Evolutionary conservation across 2,329 filamentous ascomycete genomes (phyloP).

Genomic region (Berkeleyomyces rouxiae): DNA sequence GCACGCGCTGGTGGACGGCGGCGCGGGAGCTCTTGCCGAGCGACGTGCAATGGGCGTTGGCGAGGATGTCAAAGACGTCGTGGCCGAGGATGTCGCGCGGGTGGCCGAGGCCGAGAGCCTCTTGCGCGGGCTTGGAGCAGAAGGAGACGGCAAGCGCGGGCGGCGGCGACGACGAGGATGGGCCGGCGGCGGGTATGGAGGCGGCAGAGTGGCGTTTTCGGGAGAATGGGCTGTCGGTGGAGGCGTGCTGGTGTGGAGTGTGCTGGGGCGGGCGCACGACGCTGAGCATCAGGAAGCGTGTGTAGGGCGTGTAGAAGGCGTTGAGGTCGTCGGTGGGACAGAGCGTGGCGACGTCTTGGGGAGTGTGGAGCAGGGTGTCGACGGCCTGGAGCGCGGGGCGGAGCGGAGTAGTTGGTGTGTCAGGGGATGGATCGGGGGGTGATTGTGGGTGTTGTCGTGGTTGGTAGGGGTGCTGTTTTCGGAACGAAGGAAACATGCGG

Average conservation of each 20-base stretch:
- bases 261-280: constrained; percentile 16
- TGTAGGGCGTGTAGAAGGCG: constrained; percentile 17
- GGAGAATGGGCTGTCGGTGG: constrained; percentile 13
- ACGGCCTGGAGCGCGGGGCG: not conserved
- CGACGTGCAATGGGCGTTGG: not conserved
- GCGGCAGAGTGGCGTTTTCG: constrained; percentile 15
- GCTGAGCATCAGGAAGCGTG: constrained; percentile 21
- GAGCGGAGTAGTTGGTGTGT: constrained; percentile 16
- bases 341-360: constrained; percentile 19
- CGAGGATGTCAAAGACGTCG: constrained; percentile 4
- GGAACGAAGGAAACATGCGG: not conserved
- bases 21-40: not conserved
- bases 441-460: not conserved
- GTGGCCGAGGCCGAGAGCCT: constrained; percentile 28
- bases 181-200: not conserved
- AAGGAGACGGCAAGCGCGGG: constrained; percentile 27
- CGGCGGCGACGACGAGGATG: not conserved
- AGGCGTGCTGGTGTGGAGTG: not conserved
- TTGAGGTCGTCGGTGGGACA: constrained; percentile 6
- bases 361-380: constrained; percentile 21
- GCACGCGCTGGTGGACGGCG: not conserved
- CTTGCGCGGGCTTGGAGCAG: constrained; percentile 30
- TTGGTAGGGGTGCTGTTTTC: not conserved
- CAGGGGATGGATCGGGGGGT: constrained; percentile 16
- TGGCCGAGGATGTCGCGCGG: constrained; percentile 20